Evolutionary conservation across 2,329 filamentous ascomycete genomes (phyloP).

Genomic region (Alternaria rosae): DNA sequence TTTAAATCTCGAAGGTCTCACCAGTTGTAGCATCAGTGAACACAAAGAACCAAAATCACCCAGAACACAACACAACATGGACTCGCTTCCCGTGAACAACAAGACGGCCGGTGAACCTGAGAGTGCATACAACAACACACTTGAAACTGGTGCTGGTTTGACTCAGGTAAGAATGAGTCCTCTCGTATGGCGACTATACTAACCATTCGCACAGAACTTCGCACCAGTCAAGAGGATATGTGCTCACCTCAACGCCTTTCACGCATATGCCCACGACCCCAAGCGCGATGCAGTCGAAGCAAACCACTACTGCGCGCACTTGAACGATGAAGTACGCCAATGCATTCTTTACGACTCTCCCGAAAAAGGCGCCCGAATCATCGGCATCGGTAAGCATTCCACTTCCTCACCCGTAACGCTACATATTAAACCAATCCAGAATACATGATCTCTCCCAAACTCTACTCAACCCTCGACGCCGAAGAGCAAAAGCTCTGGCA

Average conservation of each 20-base stretch:
- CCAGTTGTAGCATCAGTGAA: not conserved
- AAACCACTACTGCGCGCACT: constrained; percentile 84
- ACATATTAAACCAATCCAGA: constrained; percentile 54
- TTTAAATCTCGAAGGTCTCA: not conserved
- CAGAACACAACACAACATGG: constrained; percentile 31
- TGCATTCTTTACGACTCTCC: constrained; percentile 84
- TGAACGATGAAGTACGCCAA: constrained; percentile 80
- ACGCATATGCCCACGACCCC: constrained; percentile 78
- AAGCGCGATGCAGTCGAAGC: constrained; percentile 71
- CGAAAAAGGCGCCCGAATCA: constrained; percentile 71
- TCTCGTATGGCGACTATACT: not conserved
- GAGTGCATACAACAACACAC: constrained; percentile 63
- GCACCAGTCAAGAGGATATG: constrained; percentile 74
- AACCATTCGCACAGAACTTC: constrained; percentile 62
- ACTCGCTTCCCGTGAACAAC: constrained; percentile 50
- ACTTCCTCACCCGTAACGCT: not conserved
- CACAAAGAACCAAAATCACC: not conserved
- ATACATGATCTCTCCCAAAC: constrained; percentile 79
- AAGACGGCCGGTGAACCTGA: constrained; percentile 59
- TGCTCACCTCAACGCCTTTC: constrained; percentile 86
- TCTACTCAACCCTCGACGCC: constrained; percentile 70
- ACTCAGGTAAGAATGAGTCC: constrained; percentile 58
- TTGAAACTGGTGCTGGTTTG: constrained; percentile 68
- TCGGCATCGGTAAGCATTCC: constrained; percentile 65
- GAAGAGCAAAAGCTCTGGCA: constrained; percentile 83